Evolutionary conservation across 2,329 filamentous ascomycete species (phyloP), one percentile per base, ranked within the genome.

Genomic region (Sporothrix humicola): DNA sequence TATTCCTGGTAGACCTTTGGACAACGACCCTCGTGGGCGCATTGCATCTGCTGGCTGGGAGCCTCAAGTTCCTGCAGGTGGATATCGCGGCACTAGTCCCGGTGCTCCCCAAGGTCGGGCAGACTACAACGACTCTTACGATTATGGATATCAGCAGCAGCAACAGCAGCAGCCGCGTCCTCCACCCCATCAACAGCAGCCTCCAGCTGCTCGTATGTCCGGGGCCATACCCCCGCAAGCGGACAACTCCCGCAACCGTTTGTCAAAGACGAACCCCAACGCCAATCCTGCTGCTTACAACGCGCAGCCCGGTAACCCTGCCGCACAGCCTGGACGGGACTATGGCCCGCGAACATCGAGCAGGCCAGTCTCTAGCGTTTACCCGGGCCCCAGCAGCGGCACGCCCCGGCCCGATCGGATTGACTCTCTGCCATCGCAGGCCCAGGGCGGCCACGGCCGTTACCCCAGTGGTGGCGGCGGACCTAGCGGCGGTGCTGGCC

Each of bases 11-110:
- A 54, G 74, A n/a, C 80, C 80, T 52, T 80, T 78, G 63, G 82
- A 82, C 15, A 77, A 79, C 66, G 83, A 86, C 23, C 76, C 77
- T 1, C 83, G 84, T 10, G 82, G 81, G 52, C 85, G 86, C 66
- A 79, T 83, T 17, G 78, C 80, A 12, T 85, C 85, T 10, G 80
- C 82, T 17, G 84, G 85, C 20, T 87, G 83, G 82, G 83, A 85
- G 44, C 81, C 82, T 20, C 85, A 85, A 75, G 77, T 79, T 17
- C 82, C 82, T 0, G 76, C 78, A 1, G 69, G 69, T 2, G 83
- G 81, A 1, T 85, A 86, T 75, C 80, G 83, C 42, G 81, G 83
- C 68, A 78, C 80, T 13, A 85, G 80, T 76, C 84, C 82, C 76
- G 84, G 56, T 74, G 59, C 78, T 74, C 71, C 77, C 72, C 68